A percentile compares a stretch with the other conserved stretches of the same genome.
These are phyloP conservation scores for Brettanomyces anomalus DNA, from an alignment of 805 yeast species.

Conservation along the genomic window DNA sequence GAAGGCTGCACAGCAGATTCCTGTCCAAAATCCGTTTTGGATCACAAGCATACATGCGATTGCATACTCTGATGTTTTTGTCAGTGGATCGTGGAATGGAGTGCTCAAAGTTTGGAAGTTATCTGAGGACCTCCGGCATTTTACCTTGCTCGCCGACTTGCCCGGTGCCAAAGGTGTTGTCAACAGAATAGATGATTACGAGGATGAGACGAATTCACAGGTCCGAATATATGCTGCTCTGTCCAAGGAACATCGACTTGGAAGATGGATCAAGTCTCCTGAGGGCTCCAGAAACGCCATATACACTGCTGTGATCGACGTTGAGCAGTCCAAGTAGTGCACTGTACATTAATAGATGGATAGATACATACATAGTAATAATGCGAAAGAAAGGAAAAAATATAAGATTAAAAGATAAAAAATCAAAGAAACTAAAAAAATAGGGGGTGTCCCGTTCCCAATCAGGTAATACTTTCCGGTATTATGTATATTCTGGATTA, in stretches of 20 bases:
- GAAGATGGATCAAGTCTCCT: conserved; percentile 69
- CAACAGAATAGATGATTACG: conserved; percentile 47
- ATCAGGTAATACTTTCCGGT: no score
- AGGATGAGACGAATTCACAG: conserved; percentile 42
- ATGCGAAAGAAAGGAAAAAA: no score
- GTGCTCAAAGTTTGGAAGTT: conserved; percentile 70
- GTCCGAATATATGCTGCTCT: conserved; percentile 56
- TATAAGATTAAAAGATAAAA: no score
- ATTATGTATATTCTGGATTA: no score
- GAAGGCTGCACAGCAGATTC: conserved; percentile 41
- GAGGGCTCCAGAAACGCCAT: conserved; percentile 70
- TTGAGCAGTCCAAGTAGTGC: not conserved
- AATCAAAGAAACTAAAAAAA: no score
- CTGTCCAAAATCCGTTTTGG: conserved; percentile 73
- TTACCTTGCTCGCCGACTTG: conserved; percentile 48
- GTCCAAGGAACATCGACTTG: conserved; percentile 80
- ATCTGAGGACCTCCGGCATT: conserved; percentile 51
- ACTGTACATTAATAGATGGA: no score
- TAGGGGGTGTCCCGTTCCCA: no score
- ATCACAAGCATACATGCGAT: conserved; percentile 74
- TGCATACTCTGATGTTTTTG: conserved; percentile 76
- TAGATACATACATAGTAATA: no score
- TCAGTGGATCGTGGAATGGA: conserved; percentile 89
- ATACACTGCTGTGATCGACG: conserved; percentile 27
- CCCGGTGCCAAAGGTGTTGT: conserved; percentile 61